Base-by-base conservation (phyloP, 2,329 filamentous ascomycete genomes). In the Calonectria pseudoreteaudii region DNA sequence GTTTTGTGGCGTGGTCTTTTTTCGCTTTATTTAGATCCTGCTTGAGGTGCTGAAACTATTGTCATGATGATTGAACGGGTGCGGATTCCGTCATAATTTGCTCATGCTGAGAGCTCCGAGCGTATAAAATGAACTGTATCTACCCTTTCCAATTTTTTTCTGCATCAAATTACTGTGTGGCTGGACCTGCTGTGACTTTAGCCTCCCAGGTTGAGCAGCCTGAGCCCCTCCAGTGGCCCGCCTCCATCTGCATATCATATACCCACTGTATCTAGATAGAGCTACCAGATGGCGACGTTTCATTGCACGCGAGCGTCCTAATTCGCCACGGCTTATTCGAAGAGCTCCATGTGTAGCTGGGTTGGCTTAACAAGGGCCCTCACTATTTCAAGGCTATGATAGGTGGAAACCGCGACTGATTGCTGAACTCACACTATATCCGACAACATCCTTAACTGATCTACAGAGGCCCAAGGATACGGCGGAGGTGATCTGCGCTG, bases 401-500 rank as follows among this genome's bases (percentile, higher is more conserved):
- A 62, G 56, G 56, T 62, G 56, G 56, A 41, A 62, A 62, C 8
- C 7, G 14, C 23, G 34, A 41, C 16, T 28, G 11, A 23, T 62
- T 28, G 34, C 36, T 41, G 56, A 38, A 28, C 13, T 62, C n/a
- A 13, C 34, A 38, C 23, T 62, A 38, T 23, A 36, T 28, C 36
- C 36, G 36, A 23, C 36, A 62, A 16, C n/a, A 14, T 18, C 34
- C 52, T n/a, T 36, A 60, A 28, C 31, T 62, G 56, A 62, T 62
- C 36, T 62, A 28, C n/a, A 34, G 41, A 26, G 38, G 36, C n/a
- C 56, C 56, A 41, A 23, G 36, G 18, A 41, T 62, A 18, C 18
- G 41, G 56, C 56, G 56, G 56, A 62, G 56, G 56, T 38, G 56
- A 62, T 62, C 56, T 62, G 56, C 34, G 56, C n/a, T 41, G 36